Conservation (phyloP, 129 eudicot genomes). For the Chrysanthemum lavandulifolium region DNA sequence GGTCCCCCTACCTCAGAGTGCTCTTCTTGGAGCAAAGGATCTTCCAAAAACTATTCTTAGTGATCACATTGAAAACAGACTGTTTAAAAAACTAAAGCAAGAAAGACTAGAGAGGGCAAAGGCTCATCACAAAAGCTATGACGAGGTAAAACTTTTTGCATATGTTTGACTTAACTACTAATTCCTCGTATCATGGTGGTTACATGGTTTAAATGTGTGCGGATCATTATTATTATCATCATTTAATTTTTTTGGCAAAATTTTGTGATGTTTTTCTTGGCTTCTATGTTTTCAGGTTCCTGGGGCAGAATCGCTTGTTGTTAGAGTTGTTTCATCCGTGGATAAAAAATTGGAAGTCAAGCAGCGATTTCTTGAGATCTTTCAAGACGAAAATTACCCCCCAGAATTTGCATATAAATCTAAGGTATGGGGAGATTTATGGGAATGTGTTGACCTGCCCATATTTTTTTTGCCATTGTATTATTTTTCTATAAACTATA, state of each 20-base stretch:
- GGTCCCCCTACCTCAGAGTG: slow-evolving; percentile 88
- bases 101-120: slow-evolving; percentile 85
- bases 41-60: slow-evolving; percentile 87
- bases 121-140: slow-evolving; percentile 66
- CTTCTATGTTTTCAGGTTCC: slow-evolving; percentile 61
- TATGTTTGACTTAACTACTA: neutral
- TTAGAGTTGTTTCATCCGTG: slow-evolving; percentile 93
- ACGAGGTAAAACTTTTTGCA: slow-evolving; percentile 54
- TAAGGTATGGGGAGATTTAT: slow-evolving; percentile 47
- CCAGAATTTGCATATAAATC: slow-evolving; percentile 88
- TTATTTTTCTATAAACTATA: neutral
- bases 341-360: slow-evolving; percentile 97
- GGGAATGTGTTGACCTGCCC: too few relatives aligned
- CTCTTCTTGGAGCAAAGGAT: slow-evolving; percentile 99
- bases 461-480: too few relatives aligned
- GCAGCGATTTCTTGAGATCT: slow-evolving; percentile 81
- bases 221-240: neutral
- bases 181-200: neutral
- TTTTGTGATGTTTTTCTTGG: too few relatives aligned
- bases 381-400: slow-evolving; percentile 87
- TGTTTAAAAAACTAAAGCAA: slow-evolving; percentile 62
- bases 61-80: slow-evolving; percentile 81
- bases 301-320: slow-evolving; percentile 92
- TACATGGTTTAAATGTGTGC: neutral
- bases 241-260: neutral